Base-by-base conservation (phyloP, 331 rosid genomes). In the Acacia pycnantha region DNA sequence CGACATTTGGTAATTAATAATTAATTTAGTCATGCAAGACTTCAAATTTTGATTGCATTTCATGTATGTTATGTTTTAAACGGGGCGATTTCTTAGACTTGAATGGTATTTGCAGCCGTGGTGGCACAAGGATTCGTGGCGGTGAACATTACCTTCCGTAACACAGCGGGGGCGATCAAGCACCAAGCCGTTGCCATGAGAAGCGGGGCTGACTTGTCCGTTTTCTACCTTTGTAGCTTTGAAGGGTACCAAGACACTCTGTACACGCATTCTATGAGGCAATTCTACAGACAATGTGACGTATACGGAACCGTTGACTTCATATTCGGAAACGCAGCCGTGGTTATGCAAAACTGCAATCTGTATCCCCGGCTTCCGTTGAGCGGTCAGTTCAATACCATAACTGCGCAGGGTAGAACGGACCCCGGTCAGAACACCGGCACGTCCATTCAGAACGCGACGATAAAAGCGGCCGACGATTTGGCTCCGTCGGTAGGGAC, bases 191-290 rank as follows among this genome's bases (percentile, higher is more conserved):
- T 91, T 19, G 93, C 96, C 33, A 13, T 87, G n/a, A 81, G 93
- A 70, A 91, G 70, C 69, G 88, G 96, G 4, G 92, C 92, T 0
- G 94, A 90, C 56, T 31, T 86, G 61, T 90, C 92, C 8, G 80
- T 87, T 1, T 92, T 92, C 83, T 92, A 92, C 24, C 84, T 90
- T 14, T 92, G 97, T 79, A 92, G 97, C 72, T 90, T 92, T 26
- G 97, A 92, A 77, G 97, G 84, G 0, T 92, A 90, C 86, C 97
- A 92, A 77, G 94, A 92, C 86, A 92, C 97, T 0, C 56, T 92
- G 1, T 92, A 90, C 82, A 82, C 92, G 0, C 97, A 90, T 79
- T 86, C 94, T 35, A 75, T 87, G 4, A 83, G 97, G 10, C 94
- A 92, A 14, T 90, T 92, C 87, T 92, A 92, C 72, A 35, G 92